Base-by-base conservation (phyloP, 2,329 filamentous ascomycete genomes). In the Colletotrichum liriopes region DNA sequence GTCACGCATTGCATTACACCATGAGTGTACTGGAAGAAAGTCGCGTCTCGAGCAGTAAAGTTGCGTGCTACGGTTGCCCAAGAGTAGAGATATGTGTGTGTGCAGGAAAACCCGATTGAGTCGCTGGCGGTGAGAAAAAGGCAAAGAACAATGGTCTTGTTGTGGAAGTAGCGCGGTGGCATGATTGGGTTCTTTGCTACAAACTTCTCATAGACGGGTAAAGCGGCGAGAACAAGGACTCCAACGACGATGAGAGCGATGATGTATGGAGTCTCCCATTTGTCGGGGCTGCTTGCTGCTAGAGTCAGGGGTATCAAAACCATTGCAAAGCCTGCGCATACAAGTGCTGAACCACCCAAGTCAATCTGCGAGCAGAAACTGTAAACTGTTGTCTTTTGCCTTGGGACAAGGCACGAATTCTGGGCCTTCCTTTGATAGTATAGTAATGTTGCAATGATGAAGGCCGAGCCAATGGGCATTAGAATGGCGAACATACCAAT, bases 401-500 rank as follows among this genome's bases (percentile, higher is more conserved):
- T 45, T 6, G 45, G 49, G 9, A 76, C 45, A 7, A 77, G 58
- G 0, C 74, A 75, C 18, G 63, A 55, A 16, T 71, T 74, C 60
- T 76, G 75, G 2, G 76, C 78, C 65, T 76, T 76, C 23, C 55
- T 65, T 43, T 76, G 73, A 35, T 78, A 74, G 51, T 71, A 62
- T 20, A 76, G 60, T 5, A 80, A 32, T 20, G 67, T 67, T 5
- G 47, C 74, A 6, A 79, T 63, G 14, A 72, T 60, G 14, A 76
- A 75, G 11, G 79, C 70, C 0, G 68, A 71, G 16, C 77, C 85
- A 35, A 86, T 81, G 3, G 89, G 89, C 18, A 89, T 76, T 62
- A 91, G 86, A 74, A 92, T 89, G 37, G 86, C 84, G 79, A 89
- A 91, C 72, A 85, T 85, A 29, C 89, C 89, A 74, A 89, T 90